Percentiles rank a stretch among this genome's conserved stretches.
Evolutionary conservation across 2,329 filamentous ascomycete genomes (phyloP).

Genomic region (Knoxdaviesia proteae): DNA sequence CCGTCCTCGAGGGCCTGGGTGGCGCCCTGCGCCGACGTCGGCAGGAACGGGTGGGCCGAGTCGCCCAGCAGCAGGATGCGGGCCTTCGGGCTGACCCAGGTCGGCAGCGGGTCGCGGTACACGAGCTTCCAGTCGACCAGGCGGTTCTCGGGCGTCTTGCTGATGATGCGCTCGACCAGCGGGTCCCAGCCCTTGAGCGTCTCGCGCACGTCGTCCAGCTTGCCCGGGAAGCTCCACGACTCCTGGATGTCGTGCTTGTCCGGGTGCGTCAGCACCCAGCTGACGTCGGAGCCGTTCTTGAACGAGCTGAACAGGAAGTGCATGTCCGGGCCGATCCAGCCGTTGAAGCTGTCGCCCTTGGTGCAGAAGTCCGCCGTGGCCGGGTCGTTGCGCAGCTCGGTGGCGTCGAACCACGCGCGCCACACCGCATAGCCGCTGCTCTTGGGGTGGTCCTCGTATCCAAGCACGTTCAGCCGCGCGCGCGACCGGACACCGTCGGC

Average conservation of each 20-base stretch:
- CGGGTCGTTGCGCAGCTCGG: conserved; percentile 28
- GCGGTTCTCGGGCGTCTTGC: conserved; percentile 17
- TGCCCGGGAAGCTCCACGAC: conserved; percentile 31
- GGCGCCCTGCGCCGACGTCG: conserved; percentile 18
- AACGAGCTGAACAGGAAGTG: conserved; percentile 36
- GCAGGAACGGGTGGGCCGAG: conserved; percentile 19
- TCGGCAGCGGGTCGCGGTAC: conserved; percentile 25
- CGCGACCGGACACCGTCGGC: conserved; percentile 33
- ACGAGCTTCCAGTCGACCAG: conserved; percentile 30
- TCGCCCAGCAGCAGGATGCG: conserved; percentile 19
- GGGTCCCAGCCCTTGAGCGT: conserved; percentile 29
- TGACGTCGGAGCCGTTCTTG: conserved; percentile 32
- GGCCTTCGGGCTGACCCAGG: conserved; percentile 14
- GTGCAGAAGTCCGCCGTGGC: conserved; percentile 30
- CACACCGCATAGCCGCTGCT: conserved; percentile 29
- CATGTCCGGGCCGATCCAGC: conserved; percentile 34
- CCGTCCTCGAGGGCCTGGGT: conserved; percentile 21
- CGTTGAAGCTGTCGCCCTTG: conserved; percentile 37
- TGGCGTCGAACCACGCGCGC: conserved; percentile 30
- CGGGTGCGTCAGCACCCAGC: conserved; percentile 35
- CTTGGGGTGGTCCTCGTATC: conserved; percentile 28
- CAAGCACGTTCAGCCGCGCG: conserved; percentile 27
- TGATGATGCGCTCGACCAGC: conserved; percentile 14
- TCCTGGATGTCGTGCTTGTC: conserved; percentile 33
- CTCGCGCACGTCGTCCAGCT: conserved; percentile 27